Conservation (phyloP, 306 rosid species). For the Cicer arietinum region DNA sequence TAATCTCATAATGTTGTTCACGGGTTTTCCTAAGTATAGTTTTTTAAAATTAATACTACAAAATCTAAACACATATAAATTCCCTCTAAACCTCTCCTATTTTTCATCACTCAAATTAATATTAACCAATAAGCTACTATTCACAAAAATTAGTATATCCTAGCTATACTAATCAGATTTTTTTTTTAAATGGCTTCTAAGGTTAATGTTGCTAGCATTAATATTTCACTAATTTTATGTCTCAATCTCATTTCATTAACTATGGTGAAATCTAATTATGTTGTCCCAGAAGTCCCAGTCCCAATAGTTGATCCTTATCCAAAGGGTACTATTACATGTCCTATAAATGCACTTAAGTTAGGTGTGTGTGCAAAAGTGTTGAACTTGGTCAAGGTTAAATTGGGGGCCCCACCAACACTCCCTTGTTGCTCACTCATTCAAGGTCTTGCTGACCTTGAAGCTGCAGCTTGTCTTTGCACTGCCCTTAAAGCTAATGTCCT, state of each 20-base stretch:
- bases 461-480: constrained; percentile 67
- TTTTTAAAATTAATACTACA: background rate
- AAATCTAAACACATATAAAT: constrained; percentile 32
- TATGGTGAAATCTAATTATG: constrained; percentile 33
- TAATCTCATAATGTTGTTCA: constrained; percentile 40
- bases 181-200: constrained; percentile 37
- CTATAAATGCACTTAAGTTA: constrained; percentile 54
- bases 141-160: constrained; percentile 8
- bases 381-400: constrained; percentile 40
- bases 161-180: background rate
- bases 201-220: background rate
- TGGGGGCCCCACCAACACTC: constrained; percentile 56
- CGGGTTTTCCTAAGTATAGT: constrained; percentile 42
- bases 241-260: constrained; percentile 39
- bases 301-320: constrained; percentile 11
- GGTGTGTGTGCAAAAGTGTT: constrained; percentile 61
- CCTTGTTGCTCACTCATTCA: constrained; percentile 61
- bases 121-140: background rate
- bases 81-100: constrained; percentile 19
- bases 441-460: constrained; percentile 57
- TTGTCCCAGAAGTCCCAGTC: constrained; percentile 17
- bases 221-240: constrained; percentile 19
- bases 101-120: constrained; percentile 12
- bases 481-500: constrained; percentile 59
- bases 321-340: constrained; percentile 40